Base-by-base conservation (phyloP, 495 filamentous ascomycete species). In the Sordaria brevicollis region DNA sequence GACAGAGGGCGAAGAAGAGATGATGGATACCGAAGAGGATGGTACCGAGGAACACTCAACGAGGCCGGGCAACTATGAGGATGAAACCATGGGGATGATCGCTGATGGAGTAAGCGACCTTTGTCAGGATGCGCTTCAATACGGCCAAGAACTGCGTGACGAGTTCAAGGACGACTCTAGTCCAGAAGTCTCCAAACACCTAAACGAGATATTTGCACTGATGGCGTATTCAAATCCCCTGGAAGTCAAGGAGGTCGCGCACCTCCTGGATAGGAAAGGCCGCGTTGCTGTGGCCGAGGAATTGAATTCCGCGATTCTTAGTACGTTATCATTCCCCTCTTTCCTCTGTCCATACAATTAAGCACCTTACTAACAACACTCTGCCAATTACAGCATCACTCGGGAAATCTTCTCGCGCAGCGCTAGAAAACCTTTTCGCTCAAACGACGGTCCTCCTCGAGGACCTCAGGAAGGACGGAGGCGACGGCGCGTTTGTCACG, bases 301-400 rank as follows among this genome's bases (percentile, higher is more conserved):
- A 81, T 81, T 99, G 71, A 98, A 98, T 78, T 91, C 92, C 71
- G 95, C 93, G 39, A 97, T 99, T 72, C 79, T 99, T 67, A 90
- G 94, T 97, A 85, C 74, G 86, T 83, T 67, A 69, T 68, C 33
- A 6, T 37, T 69, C 54, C 34, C 35, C 21, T 65, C 66, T 49
- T 68, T 21, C 17, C 17, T 33, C 3, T 21, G 36, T 19, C 21
- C 2, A 3, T 57, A 8, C 35, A 6, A 29, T 11, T 25, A 2
- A 33, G 66, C 57, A 65, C 54, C 37, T 49, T 33, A 41, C 25
- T 39, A 62, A 43, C 15, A 29, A 71, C 65, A 19, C 73, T 78
- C 68, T 78, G 68, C 70, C 68, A 79, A 65, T 78, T 69, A 35
- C 70, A 97, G 95, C 92, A 35, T 94, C 91, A 1, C 84, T 97